Percentiles rank a stretch among this genome's conserved stretches.
Conservation (phyloP, 768 basidiomycete genomes). For the Boletus sp. region DNA sequence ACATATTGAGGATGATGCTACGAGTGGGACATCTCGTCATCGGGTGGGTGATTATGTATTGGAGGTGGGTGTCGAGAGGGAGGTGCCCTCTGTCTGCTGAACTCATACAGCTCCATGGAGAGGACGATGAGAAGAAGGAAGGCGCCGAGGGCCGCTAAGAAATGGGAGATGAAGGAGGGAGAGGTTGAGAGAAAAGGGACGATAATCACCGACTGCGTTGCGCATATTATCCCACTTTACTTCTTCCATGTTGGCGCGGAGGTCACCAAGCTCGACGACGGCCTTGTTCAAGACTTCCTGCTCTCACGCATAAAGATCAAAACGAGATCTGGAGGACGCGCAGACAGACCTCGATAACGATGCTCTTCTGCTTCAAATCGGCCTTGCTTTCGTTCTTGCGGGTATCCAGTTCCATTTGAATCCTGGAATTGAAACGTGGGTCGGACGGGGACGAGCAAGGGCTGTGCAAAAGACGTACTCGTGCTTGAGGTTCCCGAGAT, state of each 20-base stretch:
- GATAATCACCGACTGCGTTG: constrained; percentile 66
- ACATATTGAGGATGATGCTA: constrained; percentile 11
- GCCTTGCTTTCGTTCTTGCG: constrained; percentile 87
- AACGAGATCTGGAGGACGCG: neutral
- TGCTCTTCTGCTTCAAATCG: constrained; percentile 82
- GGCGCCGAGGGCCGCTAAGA: constrained; percentile 56
- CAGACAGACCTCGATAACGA: constrained; percentile 70
- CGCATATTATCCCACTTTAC: constrained; percentile 90
- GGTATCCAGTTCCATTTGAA: constrained; percentile 95
- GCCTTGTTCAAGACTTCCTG: constrained; percentile 77
- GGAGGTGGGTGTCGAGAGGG: neutral
- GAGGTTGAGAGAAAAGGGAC: neutral
- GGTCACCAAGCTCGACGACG: constrained; percentile 70
- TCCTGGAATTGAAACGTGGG: constrained; percentile 43
- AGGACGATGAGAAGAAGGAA: constrained; percentile 72
- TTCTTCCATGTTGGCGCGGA: constrained; percentile 79
- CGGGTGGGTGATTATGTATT: neutral
- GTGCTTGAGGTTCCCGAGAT: constrained; percentile 83
- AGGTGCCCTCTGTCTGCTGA: constrained; percentile 38
- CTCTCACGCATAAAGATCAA: neutral
- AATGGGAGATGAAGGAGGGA: neutral
- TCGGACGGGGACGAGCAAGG: neutral
- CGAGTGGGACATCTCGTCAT: constrained; percentile 14
- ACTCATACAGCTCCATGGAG: constrained; percentile 60
- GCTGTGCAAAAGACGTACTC: constrained; percentile 57